Conservation (phyloP, 495 filamentous ascomycete species). For the Friedmanniomyces endolithicus region DNA sequence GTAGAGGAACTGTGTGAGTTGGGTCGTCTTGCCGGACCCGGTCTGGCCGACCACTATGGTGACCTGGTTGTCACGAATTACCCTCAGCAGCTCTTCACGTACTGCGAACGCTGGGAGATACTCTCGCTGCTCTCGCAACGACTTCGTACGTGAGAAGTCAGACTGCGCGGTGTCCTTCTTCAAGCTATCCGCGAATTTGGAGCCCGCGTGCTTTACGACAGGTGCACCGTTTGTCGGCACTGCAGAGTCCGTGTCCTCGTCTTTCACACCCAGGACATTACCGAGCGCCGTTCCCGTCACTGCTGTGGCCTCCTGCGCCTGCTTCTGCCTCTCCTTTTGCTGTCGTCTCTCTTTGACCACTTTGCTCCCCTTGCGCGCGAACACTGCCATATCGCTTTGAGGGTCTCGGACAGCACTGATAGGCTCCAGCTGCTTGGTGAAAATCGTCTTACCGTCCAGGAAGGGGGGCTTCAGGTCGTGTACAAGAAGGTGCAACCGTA, state of each 20-base stretch:
- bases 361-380: conserved; percentile 87
- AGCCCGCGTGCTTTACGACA: conserved; percentile 56
- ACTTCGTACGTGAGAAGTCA: conserved; percentile 84
- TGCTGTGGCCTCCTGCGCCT: conserved; percentile 91
- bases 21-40: conserved; percentile 91
- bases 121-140: conserved; percentile 80
- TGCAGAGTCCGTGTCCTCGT: conserved; percentile 86
- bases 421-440: conserved; percentile 94
- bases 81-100: conserved; percentile 82
- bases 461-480: conserved; percentile 95
- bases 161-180: conserved; percentile 66
- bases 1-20: conserved; percentile 87
- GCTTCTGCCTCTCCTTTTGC: conserved; percentile 86
- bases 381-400: conserved; percentile 98
- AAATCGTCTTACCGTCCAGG: conserved; percentile 84
- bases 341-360: conserved; percentile 84
- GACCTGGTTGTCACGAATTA: conserved; percentile 95
- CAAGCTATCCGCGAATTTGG: conserved; percentile 83
- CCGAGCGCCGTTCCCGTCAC: conserved; percentile 84
- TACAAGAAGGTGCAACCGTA: conserved; percentile 78
- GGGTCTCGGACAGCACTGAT: conserved; percentile 86
- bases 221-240: conserved; percentile 45
- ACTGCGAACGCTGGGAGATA: conserved; percentile 95
- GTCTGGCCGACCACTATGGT: conserved; percentile 94
- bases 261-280: conserved; percentile 88